These are phyloP conservation scores for Cladobotryum mycophilum DNA, from an alignment of 2,329 filamentous ascomycete genomes.

Conservation along the genomic window DNA sequence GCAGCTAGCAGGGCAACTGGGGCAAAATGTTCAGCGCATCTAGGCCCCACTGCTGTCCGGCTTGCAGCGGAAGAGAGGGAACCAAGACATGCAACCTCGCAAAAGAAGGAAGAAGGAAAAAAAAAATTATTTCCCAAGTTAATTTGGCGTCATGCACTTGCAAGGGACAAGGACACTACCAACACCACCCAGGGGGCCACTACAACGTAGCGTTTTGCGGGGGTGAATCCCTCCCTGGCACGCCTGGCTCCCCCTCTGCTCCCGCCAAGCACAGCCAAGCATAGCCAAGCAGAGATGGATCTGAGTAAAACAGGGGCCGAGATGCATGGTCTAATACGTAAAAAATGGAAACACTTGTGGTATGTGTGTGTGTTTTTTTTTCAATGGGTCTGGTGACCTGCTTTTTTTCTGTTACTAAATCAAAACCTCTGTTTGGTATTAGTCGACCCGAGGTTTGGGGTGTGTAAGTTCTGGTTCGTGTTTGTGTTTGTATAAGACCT, in stretches of 20 bases:
- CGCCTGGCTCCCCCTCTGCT: no score
- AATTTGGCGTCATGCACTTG: no score
- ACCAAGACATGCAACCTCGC: no score
- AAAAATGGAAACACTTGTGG: no score
- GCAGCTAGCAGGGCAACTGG: no score
- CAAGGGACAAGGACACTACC: no score
- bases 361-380: background rate
- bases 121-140: background rate
- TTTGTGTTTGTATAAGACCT: background rate
- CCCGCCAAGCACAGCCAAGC: background rate
- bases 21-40: no score
- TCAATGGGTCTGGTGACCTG: constrained; percentile 6
- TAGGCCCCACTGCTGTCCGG: no score
- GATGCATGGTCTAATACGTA: background rate
- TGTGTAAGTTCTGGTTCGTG: no score
- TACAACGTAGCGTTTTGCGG: constrained; percentile 11
- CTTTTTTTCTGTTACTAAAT: background rate
- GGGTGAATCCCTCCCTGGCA: constrained; percentile 4
- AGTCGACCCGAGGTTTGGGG: background rate
- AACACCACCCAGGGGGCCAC: no score
- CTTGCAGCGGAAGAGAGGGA: no score
- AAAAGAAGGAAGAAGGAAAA: no score
- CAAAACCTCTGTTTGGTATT: background rate
- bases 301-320: background rate
- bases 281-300: background rate